Conservation (phyloP, 768 basidiomycete species). For the Leccinellum rugosiceps region DNA sequence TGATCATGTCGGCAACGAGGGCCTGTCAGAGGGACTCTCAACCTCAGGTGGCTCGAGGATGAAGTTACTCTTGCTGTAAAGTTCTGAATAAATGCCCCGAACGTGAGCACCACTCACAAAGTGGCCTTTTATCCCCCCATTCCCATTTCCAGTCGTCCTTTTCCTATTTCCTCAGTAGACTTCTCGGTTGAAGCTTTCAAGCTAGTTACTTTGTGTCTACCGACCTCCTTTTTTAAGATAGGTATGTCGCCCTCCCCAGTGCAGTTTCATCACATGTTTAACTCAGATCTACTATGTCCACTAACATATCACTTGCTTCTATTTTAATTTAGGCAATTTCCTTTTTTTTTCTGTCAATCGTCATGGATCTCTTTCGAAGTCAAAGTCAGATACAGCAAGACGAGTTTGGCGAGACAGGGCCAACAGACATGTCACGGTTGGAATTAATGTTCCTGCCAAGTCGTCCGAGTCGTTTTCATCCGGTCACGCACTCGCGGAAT, state of each 20-base stretch:
- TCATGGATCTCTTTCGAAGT: constrained; percentile 1
- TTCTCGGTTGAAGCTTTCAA: not conserved
- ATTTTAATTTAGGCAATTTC: too few species aligned
- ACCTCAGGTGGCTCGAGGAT: constrained; percentile 10
- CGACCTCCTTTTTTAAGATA: not conserved
- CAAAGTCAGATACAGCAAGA: not conserved
- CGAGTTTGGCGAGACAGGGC: not conserved
- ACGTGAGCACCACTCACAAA: not conserved
- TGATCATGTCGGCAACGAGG: not conserved
- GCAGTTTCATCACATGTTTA: too few species aligned
- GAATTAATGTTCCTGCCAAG: not conserved
- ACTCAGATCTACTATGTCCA: not conserved
- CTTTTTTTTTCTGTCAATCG: not conserved
- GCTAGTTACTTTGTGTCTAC: not conserved
- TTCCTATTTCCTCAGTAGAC: not conserved
- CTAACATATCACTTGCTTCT: not conserved
- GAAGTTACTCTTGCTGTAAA: constrained; percentile 8
- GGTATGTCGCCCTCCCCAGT: not conserved
- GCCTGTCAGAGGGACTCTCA: not conserved
- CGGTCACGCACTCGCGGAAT: not conserved
- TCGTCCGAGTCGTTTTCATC: not conserved
- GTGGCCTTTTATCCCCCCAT: too few species aligned
- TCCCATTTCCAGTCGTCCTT: not conserved
- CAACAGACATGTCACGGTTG: not conserved
- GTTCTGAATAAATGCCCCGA: not conserved